Evolutionary conservation across 805 yeast species (phyloP), one percentile per base, ranked within the genome.

Genomic region (Wickerhamomyces silvicola): DNA sequence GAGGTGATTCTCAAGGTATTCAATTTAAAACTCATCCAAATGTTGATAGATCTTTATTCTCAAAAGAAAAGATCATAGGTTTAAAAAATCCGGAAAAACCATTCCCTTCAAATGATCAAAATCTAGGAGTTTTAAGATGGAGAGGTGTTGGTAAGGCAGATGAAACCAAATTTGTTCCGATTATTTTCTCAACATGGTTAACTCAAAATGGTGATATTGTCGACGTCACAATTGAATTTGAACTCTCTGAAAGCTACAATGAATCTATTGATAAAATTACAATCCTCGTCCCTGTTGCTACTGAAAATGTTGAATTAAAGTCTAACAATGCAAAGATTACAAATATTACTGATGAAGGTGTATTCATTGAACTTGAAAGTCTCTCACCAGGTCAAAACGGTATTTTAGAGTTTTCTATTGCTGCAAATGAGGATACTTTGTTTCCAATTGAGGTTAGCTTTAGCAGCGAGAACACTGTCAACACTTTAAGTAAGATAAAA

Each of bases 21-120:
- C 87, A 81, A 52, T 92, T 74, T 66, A 88, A 88, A 59, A 87
- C 97, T 11, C 96, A 92, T 65, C 98, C 98, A 42, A 88, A 90
- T 55, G 94, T 92, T 43, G 97, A 92, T 62, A 80, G 83, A 51
- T 64, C 62, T 25, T 58, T 74, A 50, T 92, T 90, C 57, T 67
- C 70, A 27, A 54, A 70, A 10, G 57, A 65, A 11, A 65, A 71
- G 36, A 58, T 71, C 26, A 76, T 92, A 49, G 81, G 81, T 1
- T 71, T 88, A 51, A 84, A 83, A 54, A 94, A 88, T 55, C 64
- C 75, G 33, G 52, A 70, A 28, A 84, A 85, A 52, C 74, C 87
- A 22, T 88, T 92, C 74, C 97, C 97, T 24, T 69, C 87, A 8
- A 86, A 88, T 57, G 95, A 87, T 55, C 90, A 85, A 54, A 76